Base-by-base conservation (phyloP, 1,284 basidiomycete genomes). In the Cutaneotrichosporon dermatis region DNA sequence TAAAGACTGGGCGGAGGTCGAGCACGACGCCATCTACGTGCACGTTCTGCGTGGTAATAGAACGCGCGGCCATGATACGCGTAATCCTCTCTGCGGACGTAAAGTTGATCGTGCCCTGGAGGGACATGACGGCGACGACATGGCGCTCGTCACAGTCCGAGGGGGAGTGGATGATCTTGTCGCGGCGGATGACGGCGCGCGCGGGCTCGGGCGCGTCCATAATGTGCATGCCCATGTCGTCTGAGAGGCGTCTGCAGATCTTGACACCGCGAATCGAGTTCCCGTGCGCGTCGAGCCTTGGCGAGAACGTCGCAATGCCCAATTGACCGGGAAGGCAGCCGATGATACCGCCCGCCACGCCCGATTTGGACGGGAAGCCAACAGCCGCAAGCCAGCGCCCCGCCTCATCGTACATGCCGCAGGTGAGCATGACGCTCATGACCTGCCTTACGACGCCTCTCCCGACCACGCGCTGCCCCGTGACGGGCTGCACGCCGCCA, bases 211-310 rank as follows among this genome's bases (percentile, higher is more conserved):
- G 54, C 33, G 59, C 57, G 37, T 58, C 34, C 59, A 61, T 61
- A 25, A 64, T 64, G 59, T 64, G 62, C 55, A 64, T 43, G 36
- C 62, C 62, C 62, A 64, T 64, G 57, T 64, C 62, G 52, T 64
- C 57, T 25, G 25, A 25, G 25, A 25, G 25, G 25, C 25, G 25
- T 25, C 25, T 25, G 25, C 25, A 62, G 36, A 62, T 51, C 16
- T 54, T 37, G 4, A 58, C 54, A 11, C 60, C 60, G 45, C 60
- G 57, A 9, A 50, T 34, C 12, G 50, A 53, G 58, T 57, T 59
- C n/a, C 61, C 62, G 43, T 59, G 51, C 39, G 13, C 10, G 48
- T 64, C 57, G 39, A 64, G 62, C 5, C 46, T 50, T 13, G 62
- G 59, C 3, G 59, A 61, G 44, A 60, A 64, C 0, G 62, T 64